Evolutionary conservation across 2,329 filamentous ascomycete genomes (phyloP).

Genomic region (Pochonia chlamydosporia): DNA sequence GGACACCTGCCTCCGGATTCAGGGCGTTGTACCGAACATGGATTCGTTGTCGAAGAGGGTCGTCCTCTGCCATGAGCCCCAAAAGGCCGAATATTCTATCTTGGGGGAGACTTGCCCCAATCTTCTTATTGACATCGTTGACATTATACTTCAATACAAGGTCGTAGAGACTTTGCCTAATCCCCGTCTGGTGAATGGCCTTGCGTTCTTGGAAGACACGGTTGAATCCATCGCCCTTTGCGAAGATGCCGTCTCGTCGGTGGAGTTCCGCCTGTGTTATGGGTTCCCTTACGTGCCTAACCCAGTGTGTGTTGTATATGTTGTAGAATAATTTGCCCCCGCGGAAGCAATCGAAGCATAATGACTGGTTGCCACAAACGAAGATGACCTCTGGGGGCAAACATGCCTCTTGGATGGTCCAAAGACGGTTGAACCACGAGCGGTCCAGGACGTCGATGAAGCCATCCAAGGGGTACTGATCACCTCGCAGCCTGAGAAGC

Average conservation of each 20-base stretch:
- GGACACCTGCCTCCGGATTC: neutral
- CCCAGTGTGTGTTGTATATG: slow-evolving; percentile 24
- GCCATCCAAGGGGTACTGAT: slow-evolving; percentile 19
- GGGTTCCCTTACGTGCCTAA: slow-evolving; percentile 5
- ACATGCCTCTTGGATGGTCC: slow-evolving; percentile 28
- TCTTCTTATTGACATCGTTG: slow-evolving; percentile 16
- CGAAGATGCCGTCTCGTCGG: slow-evolving; percentile 15
- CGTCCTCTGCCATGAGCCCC: slow-evolving; percentile 20
- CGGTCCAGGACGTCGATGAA: slow-evolving; percentile 21
- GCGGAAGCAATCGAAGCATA: slow-evolving; percentile 22
- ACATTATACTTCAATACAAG: slow-evolving; percentile 24
- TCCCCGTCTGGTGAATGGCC: slow-evolving; percentile 17
- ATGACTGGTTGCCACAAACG: slow-evolving; percentile 18
- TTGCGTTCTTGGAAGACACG: slow-evolving; percentile 25
- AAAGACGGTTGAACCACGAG: slow-evolving; percentile 25
- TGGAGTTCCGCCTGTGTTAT: slow-evolving; percentile 11
- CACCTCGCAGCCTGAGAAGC: slow-evolving; percentile 16
- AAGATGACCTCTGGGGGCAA: slow-evolving; percentile 18
- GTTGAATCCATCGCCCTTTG: slow-evolving; percentile 13
- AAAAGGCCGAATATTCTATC: slow-evolving; percentile 27
- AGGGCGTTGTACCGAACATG: slow-evolving; percentile 12
- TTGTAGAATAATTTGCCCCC: slow-evolving; percentile 21
- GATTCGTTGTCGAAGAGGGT: slow-evolving; percentile 9
- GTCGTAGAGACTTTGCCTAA: slow-evolving; percentile 17
- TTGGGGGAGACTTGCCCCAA: slow-evolving; percentile 19